Percentiles rank a stretch among this genome's conserved stretches.
Evolutionary conservation across 2,329 filamentous ascomycete genomes (phyloP).

Genomic region (Phaeosphaeria sp.): DNA sequence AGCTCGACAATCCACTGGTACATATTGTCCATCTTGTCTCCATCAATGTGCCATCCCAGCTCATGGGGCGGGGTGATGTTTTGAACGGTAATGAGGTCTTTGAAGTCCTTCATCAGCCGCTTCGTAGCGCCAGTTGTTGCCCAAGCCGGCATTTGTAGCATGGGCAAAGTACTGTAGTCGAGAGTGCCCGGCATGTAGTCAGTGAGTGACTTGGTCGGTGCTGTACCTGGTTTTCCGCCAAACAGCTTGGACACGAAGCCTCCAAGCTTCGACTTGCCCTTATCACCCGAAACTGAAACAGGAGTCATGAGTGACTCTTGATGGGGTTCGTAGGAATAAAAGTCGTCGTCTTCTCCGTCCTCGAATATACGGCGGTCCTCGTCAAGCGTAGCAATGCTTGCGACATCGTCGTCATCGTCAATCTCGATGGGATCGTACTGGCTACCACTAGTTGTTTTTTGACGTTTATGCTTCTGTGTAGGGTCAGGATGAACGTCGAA

Average conservation of each 20-base stretch:
- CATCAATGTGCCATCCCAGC: constrained; percentile 84
- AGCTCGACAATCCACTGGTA: constrained; percentile 94
- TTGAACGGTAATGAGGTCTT: constrained; percentile 69
- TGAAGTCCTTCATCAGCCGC: constrained; percentile 69
- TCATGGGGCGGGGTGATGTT: constrained; percentile 64
- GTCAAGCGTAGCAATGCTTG: constrained; percentile 57
- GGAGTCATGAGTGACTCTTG: constrained; percentile 30
- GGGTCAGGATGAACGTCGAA: constrained; percentile 9
- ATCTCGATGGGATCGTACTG: constrained; percentile 48
- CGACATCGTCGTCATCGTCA: constrained; percentile 47
- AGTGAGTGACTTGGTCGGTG: constrained; percentile 48
- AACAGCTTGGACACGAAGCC: constrained; percentile 33
- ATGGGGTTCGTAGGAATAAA: constrained; percentile 3
- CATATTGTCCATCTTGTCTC: constrained; percentile 70
- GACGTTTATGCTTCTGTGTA: constrained; percentile 31
- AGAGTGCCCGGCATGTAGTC: constrained; percentile 74
- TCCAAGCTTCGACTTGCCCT: constrained; percentile 34
- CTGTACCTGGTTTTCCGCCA: constrained; percentile 16
- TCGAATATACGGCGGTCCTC: constrained; percentile 56
- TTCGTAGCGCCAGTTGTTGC: constrained; percentile 68
- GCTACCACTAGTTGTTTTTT: constrained; percentile 35
- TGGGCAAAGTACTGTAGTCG: constrained; percentile 65
- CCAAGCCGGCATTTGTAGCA: constrained; percentile 70
- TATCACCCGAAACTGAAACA: constrained; percentile 29
- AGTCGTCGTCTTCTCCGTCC: constrained; percentile 17